Base-by-base conservation (phyloP, 2,329 filamentous ascomycete genomes). In the Helotiales sp. region DNA sequence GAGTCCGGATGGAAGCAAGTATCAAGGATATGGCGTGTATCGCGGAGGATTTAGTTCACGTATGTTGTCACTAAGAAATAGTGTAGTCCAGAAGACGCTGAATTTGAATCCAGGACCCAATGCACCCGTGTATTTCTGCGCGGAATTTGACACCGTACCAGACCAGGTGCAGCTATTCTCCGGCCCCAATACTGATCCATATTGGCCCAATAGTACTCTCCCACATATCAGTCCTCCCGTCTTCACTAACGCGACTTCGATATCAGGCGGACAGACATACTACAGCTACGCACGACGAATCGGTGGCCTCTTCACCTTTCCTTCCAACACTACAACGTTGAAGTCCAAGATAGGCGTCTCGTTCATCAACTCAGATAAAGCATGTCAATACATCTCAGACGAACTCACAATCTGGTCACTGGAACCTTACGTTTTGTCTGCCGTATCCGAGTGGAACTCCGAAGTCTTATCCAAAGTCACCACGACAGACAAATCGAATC, bases 351-450 rank as follows among this genome's bases (percentile, higher is more conserved):
- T 89, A 5, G 88, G 87, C 0, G 76, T 89, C 8, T 91, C 87
- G 65, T 88, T 90, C 70, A 85, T 91, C 65, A 88, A 83, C 67
- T 75, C 76, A 3, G 77, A 81, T 1, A 81, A 86, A 69, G 89
- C 89, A 0, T 92, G 89, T 67, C 70, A 76, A 7, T 88, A 85
- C 67, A 88, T 84, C 0, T 85, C 90, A 69, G 72, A 67, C 0
- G 89, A 92, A 65, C 87, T 91, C 17, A 84, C 88, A 0, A 70
- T 80, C 84, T 85, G 2, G 83, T 81, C 89, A 67, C 89, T 91
- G 61, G 75, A 82, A 1, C 70, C 66, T 2, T 78, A 85, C 0
- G 75, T 79, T 3, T 65, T 69, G 1, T 77, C 78, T 1, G 87
- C 87, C 0, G 76, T 81, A n/a, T 69, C 74, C 7, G 78, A 77